Conservation (phyloP, 1,284 basidiomycete genomes). For the Papiliotrema laurentii region DNA sequence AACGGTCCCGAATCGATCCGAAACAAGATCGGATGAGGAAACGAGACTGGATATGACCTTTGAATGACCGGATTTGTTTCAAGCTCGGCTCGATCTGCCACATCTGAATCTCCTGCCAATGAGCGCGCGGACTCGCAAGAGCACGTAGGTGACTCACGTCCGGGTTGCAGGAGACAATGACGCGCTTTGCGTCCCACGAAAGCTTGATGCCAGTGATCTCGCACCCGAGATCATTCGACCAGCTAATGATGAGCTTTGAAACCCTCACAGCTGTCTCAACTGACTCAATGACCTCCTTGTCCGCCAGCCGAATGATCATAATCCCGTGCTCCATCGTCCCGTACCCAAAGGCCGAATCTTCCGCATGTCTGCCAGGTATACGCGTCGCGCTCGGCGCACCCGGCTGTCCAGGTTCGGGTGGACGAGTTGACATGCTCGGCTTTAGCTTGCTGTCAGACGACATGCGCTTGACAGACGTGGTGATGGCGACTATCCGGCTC, state of each 20-base stretch:
- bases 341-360: slow-evolving; percentile 18
- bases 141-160: slow-evolving; percentile 57
- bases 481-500: slow-evolving; percentile 73
- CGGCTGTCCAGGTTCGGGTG: slow-evolving; percentile 6
- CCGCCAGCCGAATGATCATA: slow-evolving; percentile 29
- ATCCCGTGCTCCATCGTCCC: slow-evolving; percentile 40
- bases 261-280: slow-evolving; percentile 3
- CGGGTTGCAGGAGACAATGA: slow-evolving; percentile 79
- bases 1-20: slow-evolving; percentile 84
- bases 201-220: slow-evolving; percentile 85
- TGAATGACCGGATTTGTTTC: slow-evolving; percentile 69
- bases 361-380: not conserved
- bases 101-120: slow-evolving; percentile 72
- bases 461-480: slow-evolving; percentile 55
- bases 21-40: slow-evolving; percentile 91
- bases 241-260: slow-evolving; percentile 8
- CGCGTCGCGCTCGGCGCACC: not conserved
- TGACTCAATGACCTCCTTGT: slow-evolving; percentile 37
- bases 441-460: slow-evolving; percentile 30
- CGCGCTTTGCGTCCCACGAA: slow-evolving; percentile 79
- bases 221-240: slow-evolving; percentile 39
- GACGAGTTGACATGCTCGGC: slow-evolving; percentile 34
- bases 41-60: slow-evolving; percentile 71
- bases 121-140: slow-evolving; percentile 9
- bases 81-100: slow-evolving; percentile 67